Conservation (phyloP, 345 rosid species). For the Lumnitzera racemosa region DNA sequence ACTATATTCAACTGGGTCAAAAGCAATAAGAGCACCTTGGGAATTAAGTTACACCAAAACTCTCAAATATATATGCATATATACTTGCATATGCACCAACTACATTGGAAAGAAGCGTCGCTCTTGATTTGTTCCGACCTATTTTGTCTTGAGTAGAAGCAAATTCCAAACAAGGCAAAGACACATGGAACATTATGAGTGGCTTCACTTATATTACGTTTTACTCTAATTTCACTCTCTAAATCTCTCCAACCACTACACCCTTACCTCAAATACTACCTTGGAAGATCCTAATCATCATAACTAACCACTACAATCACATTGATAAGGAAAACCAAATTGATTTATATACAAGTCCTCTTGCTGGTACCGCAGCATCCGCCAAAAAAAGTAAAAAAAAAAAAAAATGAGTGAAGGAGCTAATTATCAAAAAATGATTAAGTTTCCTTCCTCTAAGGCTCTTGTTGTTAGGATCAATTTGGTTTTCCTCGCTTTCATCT, state of each 20-base stretch:
- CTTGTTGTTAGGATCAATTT: conserved; percentile 55
- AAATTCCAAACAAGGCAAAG: conserved; percentile 15
- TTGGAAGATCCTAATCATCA: neutral
- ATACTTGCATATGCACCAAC: conserved; percentile 1
- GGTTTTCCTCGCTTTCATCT: conserved; percentile 52
- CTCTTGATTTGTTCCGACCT: conserved; percentile 16
- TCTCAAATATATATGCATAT: too few relatives aligned
- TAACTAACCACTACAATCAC: neutral
- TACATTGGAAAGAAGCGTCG: conserved; percentile 6
- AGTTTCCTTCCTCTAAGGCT: conserved; percentile 55
- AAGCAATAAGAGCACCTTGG: too few relatives aligned
- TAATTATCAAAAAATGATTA: conserved; percentile 32
- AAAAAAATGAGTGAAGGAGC: conserved; percentile 20
- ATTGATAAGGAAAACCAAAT: conserved; percentile 1
- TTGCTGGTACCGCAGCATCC: conserved; percentile 2
- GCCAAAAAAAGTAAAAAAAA: neutral
- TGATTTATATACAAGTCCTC: conserved; percentile 11
- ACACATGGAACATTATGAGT: conserved; percentile 41
- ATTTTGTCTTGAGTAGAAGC: conserved; percentile 26
- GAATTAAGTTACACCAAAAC: too few relatives aligned
- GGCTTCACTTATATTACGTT: conserved; percentile 15
- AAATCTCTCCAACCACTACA: conserved; percentile 27
- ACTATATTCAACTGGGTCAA: too few relatives aligned
- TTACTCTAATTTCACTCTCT: conserved; percentile 24
- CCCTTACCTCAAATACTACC: conserved; percentile 1